Base-by-base conservation (phyloP, 2,329 filamentous ascomycete genomes). In the Ophiosphaerella korrae region DNA sequence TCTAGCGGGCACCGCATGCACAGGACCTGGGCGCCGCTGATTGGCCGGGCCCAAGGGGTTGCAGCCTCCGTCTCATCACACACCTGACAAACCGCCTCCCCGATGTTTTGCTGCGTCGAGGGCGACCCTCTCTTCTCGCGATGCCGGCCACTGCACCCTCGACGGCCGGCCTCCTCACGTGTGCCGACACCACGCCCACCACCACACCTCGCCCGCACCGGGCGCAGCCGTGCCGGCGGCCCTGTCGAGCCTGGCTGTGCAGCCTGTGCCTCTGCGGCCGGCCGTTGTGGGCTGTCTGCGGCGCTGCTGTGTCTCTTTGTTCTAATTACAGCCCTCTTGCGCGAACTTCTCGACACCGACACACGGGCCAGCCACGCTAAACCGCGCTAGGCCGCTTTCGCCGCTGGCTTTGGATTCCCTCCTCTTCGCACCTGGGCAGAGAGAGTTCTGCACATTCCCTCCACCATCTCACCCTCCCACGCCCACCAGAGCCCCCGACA, bases 31-130 rank as follows among this genome's bases (percentile, higher is more conserved):
- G 35, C 14, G 41, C 42, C 3, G 31, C 48, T 48, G 42, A 58
- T 61, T 59, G 50, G 55, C 42, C 40, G 53, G 41, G 23, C 14
- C 33, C 36, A 47, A 36, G 34, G 40, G 49, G 57, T 48, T 51
- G 52, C 43, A 45, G 52, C 40, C 42, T 45, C 48, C 53, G 59
- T 62, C 61, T 62, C 59, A 61, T 57, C 56, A 56, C 57, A 52
- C 48, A 42, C 26, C 24, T 29, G 26, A 6, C 6, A 53, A 40
- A 50, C 55, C 58, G 55, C 53, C 53, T 51, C 52, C 42, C 14
- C 38, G 35, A 53, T 51, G 54, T 44, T 55, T 54, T 52, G 54
- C 42, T 54, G 57, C 58, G 51, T 53, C 52, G 18, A 21, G 18
- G 18, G 18, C 18, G 18, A 21, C 18, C 52, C 48, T 51, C 29